Evolutionary conservation across 2,329 filamentous ascomycete species (phyloP).

Genomic region (Arthrobotrys sinensis): DNA sequence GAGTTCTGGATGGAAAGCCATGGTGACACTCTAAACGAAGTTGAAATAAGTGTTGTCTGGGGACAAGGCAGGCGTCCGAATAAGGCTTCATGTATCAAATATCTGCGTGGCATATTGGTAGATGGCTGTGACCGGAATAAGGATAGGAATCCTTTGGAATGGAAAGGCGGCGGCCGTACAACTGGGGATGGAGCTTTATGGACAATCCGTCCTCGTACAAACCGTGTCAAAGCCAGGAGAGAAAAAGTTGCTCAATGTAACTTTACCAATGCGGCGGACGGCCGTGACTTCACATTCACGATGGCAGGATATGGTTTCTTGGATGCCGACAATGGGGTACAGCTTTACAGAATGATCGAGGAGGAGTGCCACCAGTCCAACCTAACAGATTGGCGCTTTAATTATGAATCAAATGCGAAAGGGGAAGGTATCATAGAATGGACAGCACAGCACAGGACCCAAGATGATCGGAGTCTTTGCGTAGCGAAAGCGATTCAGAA

Average conservation of each 20-base stretch:
- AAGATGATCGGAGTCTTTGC: conserved; percentile 7
- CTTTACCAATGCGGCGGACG: not conserved
- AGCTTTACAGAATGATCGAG: conserved; percentile 28
- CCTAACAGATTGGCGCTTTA: conserved; percentile 29
- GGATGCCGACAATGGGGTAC: conserved; percentile 41
- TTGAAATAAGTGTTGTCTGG: conserved; percentile 41
- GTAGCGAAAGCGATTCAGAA: conserved; percentile 19
- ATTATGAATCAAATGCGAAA: not conserved
- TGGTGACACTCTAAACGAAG: conserved; percentile 24
- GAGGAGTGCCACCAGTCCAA: conserved; percentile 17
- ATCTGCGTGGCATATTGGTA: conserved; percentile 19
- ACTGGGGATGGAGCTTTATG: conserved; percentile 23
- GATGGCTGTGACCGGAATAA: conserved; percentile 40
- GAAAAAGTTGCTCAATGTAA: conserved; percentile 9
- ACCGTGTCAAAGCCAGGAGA: conserved; percentile 10
- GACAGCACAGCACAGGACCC: conserved; percentile 10
- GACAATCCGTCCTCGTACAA: conserved; percentile 34
- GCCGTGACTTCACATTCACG: not conserved
- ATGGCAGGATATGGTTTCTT: conserved; percentile 46
- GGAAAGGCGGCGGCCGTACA: conserved; percentile 50
- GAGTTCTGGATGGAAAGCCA: conserved; percentile 49
- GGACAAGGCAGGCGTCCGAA: not conserved
- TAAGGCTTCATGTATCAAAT: conserved; percentile 19
- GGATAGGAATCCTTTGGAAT: conserved; percentile 35
- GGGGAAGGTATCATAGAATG: conserved; percentile 23